Evolutionary conservation across 1,284 basidiomycete genomes (phyloP).

Genomic region (Malassezia yamatoensis): DNA sequence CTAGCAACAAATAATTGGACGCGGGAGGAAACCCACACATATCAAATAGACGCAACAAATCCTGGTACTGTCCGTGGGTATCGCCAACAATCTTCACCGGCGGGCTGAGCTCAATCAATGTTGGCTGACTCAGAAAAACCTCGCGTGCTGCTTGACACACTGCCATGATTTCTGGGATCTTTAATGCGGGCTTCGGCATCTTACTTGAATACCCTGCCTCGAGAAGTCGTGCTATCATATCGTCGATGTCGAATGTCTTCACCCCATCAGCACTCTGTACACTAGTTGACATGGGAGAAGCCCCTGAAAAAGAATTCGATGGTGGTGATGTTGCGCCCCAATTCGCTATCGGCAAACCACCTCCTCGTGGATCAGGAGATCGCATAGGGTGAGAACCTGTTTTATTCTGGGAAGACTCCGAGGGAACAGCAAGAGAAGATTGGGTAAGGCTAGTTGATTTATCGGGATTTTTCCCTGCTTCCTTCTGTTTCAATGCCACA

Average conservation of each 20-base stretch:
- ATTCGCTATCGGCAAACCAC: constrained; percentile 1
- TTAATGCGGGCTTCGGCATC: constrained; percentile 89
- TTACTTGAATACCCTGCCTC: constrained; percentile 97
- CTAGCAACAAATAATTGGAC: constrained; percentile 95
- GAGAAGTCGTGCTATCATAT: constrained; percentile 91
- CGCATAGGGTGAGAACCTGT: constrained; percentile 21
- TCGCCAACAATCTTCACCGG: constrained; percentile 99
- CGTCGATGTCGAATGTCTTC: constrained; percentile 76
- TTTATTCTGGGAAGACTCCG: constrained; percentile 17
- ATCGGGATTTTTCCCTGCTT: background rate
- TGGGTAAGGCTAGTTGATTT: background rate
- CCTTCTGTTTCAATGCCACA: background rate
- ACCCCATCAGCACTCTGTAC: constrained; percentile 23
- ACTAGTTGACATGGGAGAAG: constrained; percentile 19
- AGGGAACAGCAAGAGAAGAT: constrained; percentile 15
- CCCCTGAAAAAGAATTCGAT: background rate
- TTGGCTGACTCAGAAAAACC: constrained; percentile 91
- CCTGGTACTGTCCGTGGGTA: constrained; percentile 96
- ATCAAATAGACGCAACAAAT: constrained; percentile 94
- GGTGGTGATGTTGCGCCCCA: constrained; percentile 11
- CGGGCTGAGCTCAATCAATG: constrained; percentile 90
- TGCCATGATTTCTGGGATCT: constrained; percentile 89
- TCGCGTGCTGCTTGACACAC: constrained; percentile 95
- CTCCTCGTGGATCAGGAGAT: constrained; percentile 27
- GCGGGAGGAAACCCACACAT: constrained; percentile 98